Conservation (phyloP, 352 stramenopile genomes). For the Phytophthora syringae region DNA sequence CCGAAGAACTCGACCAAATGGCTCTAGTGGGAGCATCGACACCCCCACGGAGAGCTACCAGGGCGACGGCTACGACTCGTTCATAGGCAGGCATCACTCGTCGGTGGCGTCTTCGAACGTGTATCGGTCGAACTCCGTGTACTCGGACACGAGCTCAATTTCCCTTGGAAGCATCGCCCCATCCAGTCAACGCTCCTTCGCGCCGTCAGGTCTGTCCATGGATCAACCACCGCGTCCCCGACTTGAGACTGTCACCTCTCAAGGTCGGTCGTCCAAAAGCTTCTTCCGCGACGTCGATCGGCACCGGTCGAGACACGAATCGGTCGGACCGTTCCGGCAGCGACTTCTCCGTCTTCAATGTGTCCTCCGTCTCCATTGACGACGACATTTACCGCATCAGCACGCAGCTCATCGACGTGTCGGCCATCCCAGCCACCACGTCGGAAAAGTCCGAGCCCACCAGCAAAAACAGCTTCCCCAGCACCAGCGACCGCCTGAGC, state of each 20-base stretch:
- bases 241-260: constrained; percentile 14
- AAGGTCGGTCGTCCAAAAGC: constrained; percentile 18
- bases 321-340: constrained; percentile 40
- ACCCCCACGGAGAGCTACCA: constrained; percentile 35
- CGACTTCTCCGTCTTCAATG: constrained; percentile 50
- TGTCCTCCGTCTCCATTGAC: constrained; percentile 17
- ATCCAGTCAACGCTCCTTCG: constrained; percentile 15
- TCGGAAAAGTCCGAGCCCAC: constrained; percentile 28
- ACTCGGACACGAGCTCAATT: constrained; percentile 24
- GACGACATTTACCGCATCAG: constrained; percentile 28
- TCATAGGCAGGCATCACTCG: constrained; percentile 15
- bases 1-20: constrained; percentile 5
- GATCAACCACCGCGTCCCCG: not conserved
- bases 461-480: constrained; percentile 27
- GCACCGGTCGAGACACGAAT: constrained; percentile 32
- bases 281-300: constrained; percentile 27
- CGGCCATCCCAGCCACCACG: constrained; percentile 15
- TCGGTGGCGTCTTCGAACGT: constrained; percentile 11
- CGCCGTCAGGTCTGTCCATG: not conserved
- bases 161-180: constrained; percentile 32
- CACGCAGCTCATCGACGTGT: constrained; percentile 34
- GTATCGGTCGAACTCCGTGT: constrained; percentile 20
- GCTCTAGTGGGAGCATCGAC: constrained; percentile 24
- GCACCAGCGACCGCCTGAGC: constrained; percentile 19
- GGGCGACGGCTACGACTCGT: constrained; percentile 38